phyloP scores from a whole-genome alignment of 192 early-diverging fungal genomes.

The Coemansia sp. region DNA sequence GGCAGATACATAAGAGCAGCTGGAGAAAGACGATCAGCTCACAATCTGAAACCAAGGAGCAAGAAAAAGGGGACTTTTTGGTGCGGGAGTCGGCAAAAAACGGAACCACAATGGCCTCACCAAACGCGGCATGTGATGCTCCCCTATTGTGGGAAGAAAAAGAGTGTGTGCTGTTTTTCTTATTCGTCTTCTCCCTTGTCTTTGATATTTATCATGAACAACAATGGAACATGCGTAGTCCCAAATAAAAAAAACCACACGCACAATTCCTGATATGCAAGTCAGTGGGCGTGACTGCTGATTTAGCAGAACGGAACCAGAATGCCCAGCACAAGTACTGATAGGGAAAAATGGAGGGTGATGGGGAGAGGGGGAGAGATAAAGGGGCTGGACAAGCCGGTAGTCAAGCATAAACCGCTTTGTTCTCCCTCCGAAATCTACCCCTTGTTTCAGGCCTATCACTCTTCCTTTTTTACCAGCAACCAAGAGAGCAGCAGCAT shows the following conservation, averaged over 20 bases:
- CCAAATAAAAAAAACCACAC: too few relatives aligned
- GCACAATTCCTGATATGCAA: neutral
- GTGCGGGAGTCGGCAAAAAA: neutral
- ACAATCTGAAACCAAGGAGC: neutral
- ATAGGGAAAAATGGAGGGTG: neutral
- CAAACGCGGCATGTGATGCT: neutral
- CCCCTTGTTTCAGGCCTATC: constrained; percentile 7
- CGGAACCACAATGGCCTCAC: neutral
- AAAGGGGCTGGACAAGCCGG: neutral
- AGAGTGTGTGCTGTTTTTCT: neutral
- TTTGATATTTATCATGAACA: neutral
- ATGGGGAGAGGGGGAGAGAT: neutral
- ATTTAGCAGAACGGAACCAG: neutral
- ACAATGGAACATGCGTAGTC: neutral
- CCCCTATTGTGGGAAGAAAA: neutral
- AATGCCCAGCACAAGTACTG: neutral
- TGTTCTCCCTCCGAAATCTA: neutral
- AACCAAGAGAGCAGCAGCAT: neutral
- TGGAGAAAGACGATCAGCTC: neutral
- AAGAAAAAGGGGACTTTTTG: neutral
- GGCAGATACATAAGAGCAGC: neutral
- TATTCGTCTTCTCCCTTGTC: neutral
- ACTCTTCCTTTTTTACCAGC: neutral
- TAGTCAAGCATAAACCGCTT: neutral
- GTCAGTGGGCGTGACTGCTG: neutral